Evolutionary conservation across 192 early-diverging fungal genomes (phyloP), one percentile per base, ranked within the genome.

Genomic region (Ambispora gerdemannii): DNA sequence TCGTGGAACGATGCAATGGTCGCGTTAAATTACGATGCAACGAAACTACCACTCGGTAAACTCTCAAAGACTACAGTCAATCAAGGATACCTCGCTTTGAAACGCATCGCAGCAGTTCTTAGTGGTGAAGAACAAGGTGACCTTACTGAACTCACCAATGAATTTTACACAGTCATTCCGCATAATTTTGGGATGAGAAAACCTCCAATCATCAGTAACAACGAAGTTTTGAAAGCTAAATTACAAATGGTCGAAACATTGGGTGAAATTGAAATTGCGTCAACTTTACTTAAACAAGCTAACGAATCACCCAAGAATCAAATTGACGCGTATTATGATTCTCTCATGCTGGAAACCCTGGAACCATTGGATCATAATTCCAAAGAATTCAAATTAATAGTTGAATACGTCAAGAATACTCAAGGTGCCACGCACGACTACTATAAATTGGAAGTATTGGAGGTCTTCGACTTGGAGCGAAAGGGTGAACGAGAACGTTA

Each of bases 31-130:
- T 90, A 90, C 68, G 85, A 91, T 69, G 82, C 87, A 33, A 81
- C 87, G 31, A 90, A 89, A 74, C 81, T 92, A 79, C 92, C 91
- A 4, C 75, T 92, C 4, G 92, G 92, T 32, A 88, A 92, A 67
- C 77, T 93, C 4, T 86, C 84, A 32, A 87, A 90, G 64, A 68
- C 63, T 0, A 83, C 81, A 10, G 84, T 93, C 50, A 74, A 84
- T 25, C 71, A 81, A 52, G 88, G 86, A 31, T 86, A 84, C 58
- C 31, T 77, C 13, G 82, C 86, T 30, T 76, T 93, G 49, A 84
- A 83, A 43, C 28, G 77, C 64, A 82, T 93, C 33, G 72, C 82
- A 24, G 75, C 78, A 3, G 81, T 77, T 33, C 27, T 87, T 6
- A n/a, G 27, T 32, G 25, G 64, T 3, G 27, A 11, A n/a, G 35